phyloP scores from a whole-genome alignment of 257 asterid species.

The Nyctanthes arbortristis region DNA sequence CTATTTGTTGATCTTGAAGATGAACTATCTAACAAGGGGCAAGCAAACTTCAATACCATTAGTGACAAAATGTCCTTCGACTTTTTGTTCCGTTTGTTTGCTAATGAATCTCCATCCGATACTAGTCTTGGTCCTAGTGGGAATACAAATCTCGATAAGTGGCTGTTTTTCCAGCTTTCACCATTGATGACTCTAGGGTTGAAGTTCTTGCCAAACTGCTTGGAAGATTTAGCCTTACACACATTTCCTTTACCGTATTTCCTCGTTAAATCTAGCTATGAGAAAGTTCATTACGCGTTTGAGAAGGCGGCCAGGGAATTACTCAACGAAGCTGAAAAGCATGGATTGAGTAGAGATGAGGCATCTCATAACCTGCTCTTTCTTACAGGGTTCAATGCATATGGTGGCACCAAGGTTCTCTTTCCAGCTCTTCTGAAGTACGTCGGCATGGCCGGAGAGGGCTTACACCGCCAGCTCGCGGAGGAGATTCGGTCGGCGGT shows the following conservation, averaged over 20 bases:
- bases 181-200: conserved; percentile 36
- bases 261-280: conserved; percentile 28
- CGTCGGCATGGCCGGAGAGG: conserved; percentile 31
- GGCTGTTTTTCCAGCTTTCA: conserved; percentile 37
- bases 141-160: conserved; percentile 15
- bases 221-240: conserved; percentile 39
- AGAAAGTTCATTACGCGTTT: conserved; percentile 23
- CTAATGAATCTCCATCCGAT: conserved; percentile 24
- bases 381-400: conserved; percentile 35
- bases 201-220: conserved; percentile 27
- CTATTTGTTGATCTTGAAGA: conserved; percentile 27
- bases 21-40: conserved; percentile 23
- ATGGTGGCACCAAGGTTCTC: conserved; percentile 36
- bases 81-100: conserved; percentile 30
- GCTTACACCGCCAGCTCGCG: conserved; percentile 25
- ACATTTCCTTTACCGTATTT: conserved; percentile 31
- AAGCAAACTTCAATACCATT: conserved; percentile 20
- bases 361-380: conserved; percentile 40
- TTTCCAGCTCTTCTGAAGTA: conserved; percentile 35
- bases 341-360: conserved; percentile 31
- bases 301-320: conserved; percentile 8
- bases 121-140: conserved; percentile 22
- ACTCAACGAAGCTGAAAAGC: conserved; percentile 40
- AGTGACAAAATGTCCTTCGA: conserved; percentile 36
- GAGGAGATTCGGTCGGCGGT: conserved; percentile 23